Evolutionary conservation across 1,139 yeast genomes (phyloP).

Genomic region (Geotrichum klebahnii): DNA sequence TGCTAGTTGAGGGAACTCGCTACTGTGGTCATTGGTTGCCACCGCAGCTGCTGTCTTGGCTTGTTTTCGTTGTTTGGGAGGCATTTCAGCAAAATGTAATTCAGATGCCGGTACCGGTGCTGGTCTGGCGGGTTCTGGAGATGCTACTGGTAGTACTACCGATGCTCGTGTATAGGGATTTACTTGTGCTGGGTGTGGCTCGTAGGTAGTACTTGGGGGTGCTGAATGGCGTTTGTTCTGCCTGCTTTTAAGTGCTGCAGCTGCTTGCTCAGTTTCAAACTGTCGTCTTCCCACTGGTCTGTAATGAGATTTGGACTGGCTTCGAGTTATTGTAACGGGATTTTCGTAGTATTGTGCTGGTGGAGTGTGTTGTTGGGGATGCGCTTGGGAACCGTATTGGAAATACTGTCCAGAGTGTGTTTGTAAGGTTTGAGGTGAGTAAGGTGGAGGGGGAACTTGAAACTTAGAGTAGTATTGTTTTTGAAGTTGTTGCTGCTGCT

Average conservation of each 20-base stretch:
- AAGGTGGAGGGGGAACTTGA: too few species aligned
- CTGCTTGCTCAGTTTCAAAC: too few species aligned
- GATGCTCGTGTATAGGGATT: too few species aligned
- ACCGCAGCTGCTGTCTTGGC: background rate
- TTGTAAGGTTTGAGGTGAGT: too few species aligned
- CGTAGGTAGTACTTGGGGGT: too few species aligned
- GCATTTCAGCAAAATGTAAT: background rate
- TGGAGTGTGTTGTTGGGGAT: too few species aligned
- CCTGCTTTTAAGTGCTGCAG: too few species aligned
- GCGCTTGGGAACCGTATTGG: too few species aligned
- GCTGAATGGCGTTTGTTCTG: too few species aligned
- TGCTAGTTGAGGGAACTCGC: constrained; percentile 39
- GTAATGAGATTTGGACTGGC: background rate
- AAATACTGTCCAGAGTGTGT: too few species aligned
- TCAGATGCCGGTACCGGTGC: background rate
- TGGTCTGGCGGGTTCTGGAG: background rate
- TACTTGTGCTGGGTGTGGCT: too few species aligned
- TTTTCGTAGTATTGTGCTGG: too few species aligned
- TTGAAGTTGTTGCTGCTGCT: background rate
- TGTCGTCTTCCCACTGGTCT: background rate
- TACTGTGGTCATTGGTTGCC: background rate
- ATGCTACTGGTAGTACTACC: background rate
- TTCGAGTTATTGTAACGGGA: background rate
- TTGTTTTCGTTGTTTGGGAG: background rate
- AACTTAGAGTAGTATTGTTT: background rate